Base-by-base conservation (phyloP, 164 flowering plant genomes). In the Vitis cinerea region DNA sequence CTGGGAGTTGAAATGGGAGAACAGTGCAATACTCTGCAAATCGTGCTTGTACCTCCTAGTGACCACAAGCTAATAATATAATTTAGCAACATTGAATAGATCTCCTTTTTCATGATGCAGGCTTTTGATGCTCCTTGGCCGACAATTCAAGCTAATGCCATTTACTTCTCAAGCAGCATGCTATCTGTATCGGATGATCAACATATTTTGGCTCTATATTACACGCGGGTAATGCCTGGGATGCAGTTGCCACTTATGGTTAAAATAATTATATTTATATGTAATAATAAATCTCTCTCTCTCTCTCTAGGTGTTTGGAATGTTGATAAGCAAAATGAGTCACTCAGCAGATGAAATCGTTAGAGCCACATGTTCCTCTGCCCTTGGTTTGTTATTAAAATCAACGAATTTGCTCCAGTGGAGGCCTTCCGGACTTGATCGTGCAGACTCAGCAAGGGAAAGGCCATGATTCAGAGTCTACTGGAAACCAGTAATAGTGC, bases 121-220 rank as follows among this genome's bases (percentile, higher is more conserved):
- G 97, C 97, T 72, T 91, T 90, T 75, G 98, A 93, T 82, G 88
- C 97, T 65, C 93, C 94, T 59, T 95, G 97, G 94, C 89, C 99
- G 11, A 77, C 81, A 29, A 88, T 95, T 68, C 98, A 95, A 75
- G 99, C 98, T 65, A 95, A 95, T 81, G 99, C 98, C 29, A 83
- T 95, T 57, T 88, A 89, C 81, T 84, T 91, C 70, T 83, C 88
- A 58, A 74, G 93, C 76, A 78, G 89, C 82, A 72, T 95, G 74
- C 78, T 95, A 7, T 79, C 93, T 37, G 74, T 85, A 64, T 85
- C 90, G 52, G 93, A 90, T 71, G 97, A 90, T 80, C 90, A 86
- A 57, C 91, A 83, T 76, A 76, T 87, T 61, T 71, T 86, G n/a
- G 67, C 88, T 64, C 86, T 83, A 8, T 86, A 90, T 66, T 79